phyloP scores from a whole-genome alignment of 2,329 filamentous ascomycete species.

The Pseudogymnoascus sp. region DNA sequence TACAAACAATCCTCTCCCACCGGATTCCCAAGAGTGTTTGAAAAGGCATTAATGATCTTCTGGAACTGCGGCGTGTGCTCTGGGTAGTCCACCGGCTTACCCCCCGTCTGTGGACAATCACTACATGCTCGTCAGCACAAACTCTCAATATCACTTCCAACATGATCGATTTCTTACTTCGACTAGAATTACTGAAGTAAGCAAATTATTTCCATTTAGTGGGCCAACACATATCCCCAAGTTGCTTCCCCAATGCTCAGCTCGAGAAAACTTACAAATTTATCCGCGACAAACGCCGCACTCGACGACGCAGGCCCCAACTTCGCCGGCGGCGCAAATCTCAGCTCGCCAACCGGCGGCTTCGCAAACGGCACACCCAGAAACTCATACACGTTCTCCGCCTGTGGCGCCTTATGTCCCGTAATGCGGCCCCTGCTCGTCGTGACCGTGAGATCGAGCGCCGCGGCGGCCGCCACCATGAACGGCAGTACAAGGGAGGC shows the following conservation, averaged over 20 bases:
- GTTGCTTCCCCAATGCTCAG: neutral
- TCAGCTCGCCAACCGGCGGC: neutral
- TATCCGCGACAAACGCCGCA: neutral
- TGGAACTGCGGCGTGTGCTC: neutral
- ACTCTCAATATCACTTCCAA: neutral
- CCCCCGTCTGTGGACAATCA: neutral
- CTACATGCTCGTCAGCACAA: neutral
- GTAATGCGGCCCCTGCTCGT: neutral
- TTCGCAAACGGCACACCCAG: constrained; percentile 10
- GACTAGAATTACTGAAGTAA: neutral
- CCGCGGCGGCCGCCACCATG: neutral
- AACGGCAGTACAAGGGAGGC: neutral
- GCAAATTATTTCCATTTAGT: neutral
- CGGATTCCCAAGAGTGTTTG: neutral
- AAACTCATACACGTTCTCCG: neutral
- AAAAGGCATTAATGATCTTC: neutral
- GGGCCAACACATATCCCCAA: neutral
- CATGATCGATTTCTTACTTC: neutral
- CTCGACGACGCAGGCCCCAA: neutral
- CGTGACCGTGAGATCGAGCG: neutral
- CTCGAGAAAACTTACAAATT: neutral
- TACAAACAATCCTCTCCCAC: constrained; percentile 12
- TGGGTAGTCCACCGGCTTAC: neutral
- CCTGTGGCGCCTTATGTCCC: neutral
- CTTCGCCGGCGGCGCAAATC: neutral